Conservation (phyloP, 2,329 filamentous ascomycete genomes). For the Albifimbria verrucaria region DNA sequence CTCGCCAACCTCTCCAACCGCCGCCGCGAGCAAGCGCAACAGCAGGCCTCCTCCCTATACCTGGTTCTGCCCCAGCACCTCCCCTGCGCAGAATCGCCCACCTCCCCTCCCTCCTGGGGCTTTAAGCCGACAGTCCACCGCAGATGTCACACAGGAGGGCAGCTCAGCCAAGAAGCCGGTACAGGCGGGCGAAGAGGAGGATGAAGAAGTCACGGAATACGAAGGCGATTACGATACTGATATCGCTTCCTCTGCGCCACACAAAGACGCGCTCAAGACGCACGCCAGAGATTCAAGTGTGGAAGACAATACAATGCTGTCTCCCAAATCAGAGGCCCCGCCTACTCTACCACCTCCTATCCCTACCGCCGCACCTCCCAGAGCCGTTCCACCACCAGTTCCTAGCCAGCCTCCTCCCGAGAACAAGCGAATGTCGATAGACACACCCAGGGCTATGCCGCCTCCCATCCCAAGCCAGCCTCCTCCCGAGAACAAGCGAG, state of each 20-base stretch:
- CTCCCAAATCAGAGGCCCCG: conserved; percentile 44
- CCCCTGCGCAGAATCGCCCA: conserved; percentile 54
- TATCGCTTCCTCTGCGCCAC: conserved; percentile 87
- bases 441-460: conserved; percentile 67
- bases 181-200: conserved; percentile 59
- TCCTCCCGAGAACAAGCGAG: conserved; percentile 49
- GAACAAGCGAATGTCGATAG: conserved; percentile 60
- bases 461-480: conserved; percentile 64
- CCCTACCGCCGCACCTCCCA: conserved; percentile 51
- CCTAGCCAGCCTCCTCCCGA: conserved; percentile 56
- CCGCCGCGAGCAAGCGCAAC: conserved; percentile 46
- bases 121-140: conserved; percentile 56
- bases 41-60: conserved; percentile 61
- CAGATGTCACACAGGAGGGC: conserved; percentile 43
- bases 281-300: conserved; percentile 75
- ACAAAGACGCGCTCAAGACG: conserved; percentile 87
- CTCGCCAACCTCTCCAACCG: conserved; percentile 42
- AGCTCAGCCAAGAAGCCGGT: conserved; percentile 36
- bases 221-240: conserved; percentile 98
- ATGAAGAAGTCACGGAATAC: conserved; percentile 85
- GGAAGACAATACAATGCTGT: conserved; percentile 65
- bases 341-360: conserved; percentile 53
- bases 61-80: conserved; percentile 45
- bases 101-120: conserved; percentile 61
- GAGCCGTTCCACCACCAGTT: conserved; percentile 61